Percentiles rank a stretch among this genome's conserved stretches.
These are phyloP conservation scores for Pythium oligandrum DNA, from an alignment of 352 stramenopile species.

Conservation along the genomic window DNA sequence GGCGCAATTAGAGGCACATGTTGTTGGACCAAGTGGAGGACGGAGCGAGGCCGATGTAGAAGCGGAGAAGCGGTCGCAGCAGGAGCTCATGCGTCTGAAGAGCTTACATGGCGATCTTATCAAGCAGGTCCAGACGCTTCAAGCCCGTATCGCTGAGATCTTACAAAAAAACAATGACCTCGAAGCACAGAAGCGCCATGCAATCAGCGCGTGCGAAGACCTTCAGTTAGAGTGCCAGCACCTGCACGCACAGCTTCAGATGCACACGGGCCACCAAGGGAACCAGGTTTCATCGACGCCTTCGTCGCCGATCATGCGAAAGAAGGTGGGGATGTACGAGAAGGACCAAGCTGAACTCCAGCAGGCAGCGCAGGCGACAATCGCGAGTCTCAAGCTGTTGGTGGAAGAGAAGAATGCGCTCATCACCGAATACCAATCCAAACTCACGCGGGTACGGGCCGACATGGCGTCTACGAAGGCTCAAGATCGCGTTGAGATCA, in stretches of 20 bases:
- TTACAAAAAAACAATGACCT: slow-evolving; percentile 35
- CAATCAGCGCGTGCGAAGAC: slow-evolving; percentile 44
- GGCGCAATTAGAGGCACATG: slow-evolving; percentile 38
- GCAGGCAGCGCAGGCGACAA: slow-evolving; percentile 68
- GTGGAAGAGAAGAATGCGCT: slow-evolving; percentile 72
- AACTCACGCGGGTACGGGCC: slow-evolving; percentile 39
- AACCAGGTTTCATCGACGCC: slow-evolving; percentile 14
- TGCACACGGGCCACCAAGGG: slow-evolving; percentile 6
- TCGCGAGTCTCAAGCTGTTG: slow-evolving; percentile 77
- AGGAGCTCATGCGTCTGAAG: slow-evolving; percentile 14
- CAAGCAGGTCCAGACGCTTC: slow-evolving; percentile 35
- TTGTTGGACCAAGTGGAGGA: slow-evolving; percentile 15
- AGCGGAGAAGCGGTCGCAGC: neutral
- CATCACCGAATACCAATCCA: slow-evolving; percentile 56
- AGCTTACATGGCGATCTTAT: slow-evolving; percentile 34
- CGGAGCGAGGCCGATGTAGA: neutral
- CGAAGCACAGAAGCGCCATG: slow-evolving; percentile 37
- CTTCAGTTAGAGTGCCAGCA: slow-evolving; percentile 61
- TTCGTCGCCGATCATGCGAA: slow-evolving; percentile 39
- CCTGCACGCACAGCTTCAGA: slow-evolving; percentile 25
- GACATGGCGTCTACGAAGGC: slow-evolving; percentile 45
- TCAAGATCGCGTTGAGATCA: slow-evolving; percentile 46
- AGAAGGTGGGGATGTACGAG: slow-evolving; percentile 71
- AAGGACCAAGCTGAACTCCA: slow-evolving; percentile 70
- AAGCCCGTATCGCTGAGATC: slow-evolving; percentile 38